Evolutionary conservation across 73 alveolate genomes (phyloP), one percentile per base, ranked within the genome.

Genomic region (Blepharisma japonicum): DNA sequence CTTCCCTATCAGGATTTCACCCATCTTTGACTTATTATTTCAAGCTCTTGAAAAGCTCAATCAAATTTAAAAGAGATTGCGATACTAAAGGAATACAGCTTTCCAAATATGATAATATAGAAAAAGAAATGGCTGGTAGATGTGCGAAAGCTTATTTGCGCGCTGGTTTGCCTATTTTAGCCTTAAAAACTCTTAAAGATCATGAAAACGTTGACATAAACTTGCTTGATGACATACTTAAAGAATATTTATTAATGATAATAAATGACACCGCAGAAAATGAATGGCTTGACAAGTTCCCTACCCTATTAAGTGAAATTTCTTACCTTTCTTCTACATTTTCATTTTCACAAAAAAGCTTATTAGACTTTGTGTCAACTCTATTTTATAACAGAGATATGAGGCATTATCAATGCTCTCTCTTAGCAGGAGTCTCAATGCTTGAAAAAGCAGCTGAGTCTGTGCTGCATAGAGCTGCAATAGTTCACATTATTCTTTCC

Each of bases 391-490:
- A 18, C 18, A 0, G 47, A n/a, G 74, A 61, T 61, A n/a, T 61
- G n/a, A n/a, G 74, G 23, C 14, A 39, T 61, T 61, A 18, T 61
- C 74, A 61, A 5, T 61, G 74, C 5, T 8, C 38, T 9, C 23
- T 61, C 23, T 61, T 61, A 25, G 46, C 46, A 14, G 46, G 49
- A 8, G 14, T n/a, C 5, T 14, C n/a, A 61, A 20, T 61, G 50
- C 39, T 9, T 1, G 47, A 14, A 14, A 61, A 61, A 25, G 74
- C 47, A 14, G 74, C 74, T 61, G 74, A 61, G 47, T n/a, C 74
- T 61, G n/a, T 61, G 2, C 38, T 61, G 39, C 74, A 61, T 61
- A n/a, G 23, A 61, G 38, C 74, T 61, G 74, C 74, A 14, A 8
- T 61, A 20, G 74, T 61, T 61, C 74, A 61, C 5, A 61, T 61